Evolutionary conservation across 768 basidiomycete genomes (phyloP).

Genomic region (Russula vinacea): DNA sequence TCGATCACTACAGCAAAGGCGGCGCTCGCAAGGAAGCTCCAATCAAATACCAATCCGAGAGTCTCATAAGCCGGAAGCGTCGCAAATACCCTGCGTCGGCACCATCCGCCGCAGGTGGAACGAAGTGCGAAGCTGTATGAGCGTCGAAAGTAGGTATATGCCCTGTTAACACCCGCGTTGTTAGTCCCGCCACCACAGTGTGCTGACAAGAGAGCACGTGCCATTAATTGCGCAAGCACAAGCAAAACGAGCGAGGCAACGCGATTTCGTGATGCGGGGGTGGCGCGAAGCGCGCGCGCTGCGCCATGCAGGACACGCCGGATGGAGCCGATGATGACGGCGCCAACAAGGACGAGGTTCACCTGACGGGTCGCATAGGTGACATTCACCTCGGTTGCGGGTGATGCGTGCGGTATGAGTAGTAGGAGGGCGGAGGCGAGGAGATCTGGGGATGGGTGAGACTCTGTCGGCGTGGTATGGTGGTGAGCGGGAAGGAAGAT

Average conservation of each 20-base stretch:
- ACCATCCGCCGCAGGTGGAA: slow-evolving; percentile 55
- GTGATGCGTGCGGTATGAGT: slow-evolving; percentile 34
- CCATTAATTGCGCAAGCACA: slow-evolving; percentile 80
- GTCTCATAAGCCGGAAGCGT: slow-evolving; percentile 72
- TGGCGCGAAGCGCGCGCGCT: slow-evolving; percentile 49
- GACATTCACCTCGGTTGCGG: slow-evolving; percentile 34
- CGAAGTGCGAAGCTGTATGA: slow-evolving; percentile 77
- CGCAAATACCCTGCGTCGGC: slow-evolving; percentile 50
- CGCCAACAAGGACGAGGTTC: slow-evolving; percentile 69
- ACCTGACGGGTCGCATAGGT: slow-evolving; percentile 50
- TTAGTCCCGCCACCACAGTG: not conserved
- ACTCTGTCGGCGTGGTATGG: slow-evolving; percentile 29
- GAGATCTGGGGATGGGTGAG: slow-evolving; percentile 43
- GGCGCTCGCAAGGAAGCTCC: slow-evolving; percentile 64
- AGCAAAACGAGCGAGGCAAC: slow-evolving; percentile 76
- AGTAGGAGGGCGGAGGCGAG: slow-evolving; percentile 45
- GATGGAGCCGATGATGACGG: slow-evolving; percentile 72
- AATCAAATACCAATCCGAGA: slow-evolving; percentile 73
- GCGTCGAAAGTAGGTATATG: slow-evolving; percentile 77
- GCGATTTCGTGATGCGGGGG: slow-evolving; percentile 61
- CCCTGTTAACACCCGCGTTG: slow-evolving; percentile 44
- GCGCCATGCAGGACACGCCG: slow-evolving; percentile 67
- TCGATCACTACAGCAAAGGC: slow-evolving; percentile 45
- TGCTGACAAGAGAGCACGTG: slow-evolving; percentile 35
- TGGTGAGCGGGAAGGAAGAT: slow-evolving; percentile 41